These are phyloP conservation scores for Gaultheria prostrata DNA, from an alignment of 148 eudicot species.

Conservation along the genomic window DNA sequence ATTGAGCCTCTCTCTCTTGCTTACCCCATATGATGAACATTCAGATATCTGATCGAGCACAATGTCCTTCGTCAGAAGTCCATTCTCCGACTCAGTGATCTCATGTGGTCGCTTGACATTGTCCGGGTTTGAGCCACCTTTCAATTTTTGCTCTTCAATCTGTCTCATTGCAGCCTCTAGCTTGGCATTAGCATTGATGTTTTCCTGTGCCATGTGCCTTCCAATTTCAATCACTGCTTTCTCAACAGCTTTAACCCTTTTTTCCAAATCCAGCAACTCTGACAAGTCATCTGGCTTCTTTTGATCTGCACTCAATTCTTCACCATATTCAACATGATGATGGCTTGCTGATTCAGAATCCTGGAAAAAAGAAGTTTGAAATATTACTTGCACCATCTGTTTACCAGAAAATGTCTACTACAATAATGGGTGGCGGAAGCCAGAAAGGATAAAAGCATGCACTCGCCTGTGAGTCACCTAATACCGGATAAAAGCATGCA, in stretches of 20 bases:
- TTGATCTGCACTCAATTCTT: slow-evolving; percentile 22
- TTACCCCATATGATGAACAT: slow-evolving; percentile 53
- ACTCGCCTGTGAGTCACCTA: not conserved
- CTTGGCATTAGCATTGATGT: slow-evolving; percentile 42
- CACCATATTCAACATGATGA: slow-evolving; percentile 22
- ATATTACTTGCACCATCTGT: not conserved
- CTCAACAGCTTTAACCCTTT: slow-evolving; percentile 60
- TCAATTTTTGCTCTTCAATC: slow-evolving; percentile 52
- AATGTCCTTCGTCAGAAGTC: slow-evolving; percentile 71
- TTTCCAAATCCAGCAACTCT: slow-evolving; percentile 50
- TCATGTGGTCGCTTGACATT: slow-evolving; percentile 40
- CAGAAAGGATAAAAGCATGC: not conserved
- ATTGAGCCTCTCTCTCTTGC: slow-evolving; percentile 29
- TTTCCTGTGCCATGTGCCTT: slow-evolving; percentile 47
- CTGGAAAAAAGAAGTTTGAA: slow-evolving; percentile 33
- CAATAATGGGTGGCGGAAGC: not conserved
- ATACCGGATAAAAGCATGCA: no score
- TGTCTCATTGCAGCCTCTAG: slow-evolving; percentile 55
- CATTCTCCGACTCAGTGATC: slow-evolving; percentile 42
- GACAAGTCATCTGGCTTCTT: slow-evolving; percentile 23
- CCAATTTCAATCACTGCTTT: slow-evolving; percentile 51
- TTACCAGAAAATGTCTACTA: not conserved
- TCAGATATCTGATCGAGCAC: slow-evolving; percentile 82
- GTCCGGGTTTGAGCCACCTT: slow-evolving; percentile 43
- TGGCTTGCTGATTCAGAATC: slow-evolving; percentile 25